Evolutionary conservation across 306 rosid species (phyloP), one percentile per base, ranked within the genome.

Genomic region (Dryas octopetala): DNA sequence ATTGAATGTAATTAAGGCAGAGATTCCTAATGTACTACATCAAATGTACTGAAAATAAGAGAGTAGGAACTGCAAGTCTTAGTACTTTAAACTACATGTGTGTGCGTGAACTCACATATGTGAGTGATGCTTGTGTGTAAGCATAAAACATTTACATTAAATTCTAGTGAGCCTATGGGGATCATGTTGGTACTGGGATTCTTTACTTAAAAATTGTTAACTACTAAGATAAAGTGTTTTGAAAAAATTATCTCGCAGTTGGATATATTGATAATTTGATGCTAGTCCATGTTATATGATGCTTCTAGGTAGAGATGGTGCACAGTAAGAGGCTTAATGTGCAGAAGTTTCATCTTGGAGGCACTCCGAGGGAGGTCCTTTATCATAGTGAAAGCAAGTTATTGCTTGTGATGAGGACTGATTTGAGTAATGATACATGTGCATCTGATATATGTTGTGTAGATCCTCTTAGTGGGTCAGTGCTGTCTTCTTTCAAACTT

Each of bases 321-420:
- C 91, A 84, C 75, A 85, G 89, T 86, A 91, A 90, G 92, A 94
- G 98, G 83, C 93, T 91, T 63, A 94, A 91, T 81, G 97, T 90
- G 85, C 94, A 85, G 88, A 94, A 94, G 85, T 88, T 94, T 88
- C 87, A 85, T 82, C 84, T 94, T 77, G 90, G 88, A 79, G 98
- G 97, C 80, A 94, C 98, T 78, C 98, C 97, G 28, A 84, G 95
- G 82, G 91, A 92, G 88, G 95, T 94, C 74, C 64, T 94, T 40
- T 94, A 90, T 94, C 97, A 94, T 75, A 73, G 80, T 74, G 97
- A 94, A 82, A 90, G 96, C 87, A 86, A 78, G 84, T 81, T 87
- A 66, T 79, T 94, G 84, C 92, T 94, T 83, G 97, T 94, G 83
- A 83, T 94, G 95, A 90, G 98, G 88, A 94, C 96, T 70, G 91